A percentile compares a stretch with the other conserved stretches of the same genome.
Evolutionary conservation across 176 grass and related monocot genomes (phyloP).

Genomic region (Paspalum notatum): DNA sequence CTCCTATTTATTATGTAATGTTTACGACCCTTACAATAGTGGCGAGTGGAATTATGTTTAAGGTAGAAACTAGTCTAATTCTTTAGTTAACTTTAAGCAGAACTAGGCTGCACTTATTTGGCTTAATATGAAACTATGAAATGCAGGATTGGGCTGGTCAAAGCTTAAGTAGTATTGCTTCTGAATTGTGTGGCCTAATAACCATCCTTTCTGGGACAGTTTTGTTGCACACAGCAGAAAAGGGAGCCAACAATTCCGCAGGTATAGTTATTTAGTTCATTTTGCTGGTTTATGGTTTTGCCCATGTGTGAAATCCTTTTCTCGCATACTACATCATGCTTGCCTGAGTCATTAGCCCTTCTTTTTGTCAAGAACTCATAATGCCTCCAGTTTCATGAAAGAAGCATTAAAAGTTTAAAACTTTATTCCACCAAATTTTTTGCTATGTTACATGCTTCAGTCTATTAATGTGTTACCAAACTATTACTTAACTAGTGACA

Average conservation of each 20-base stretch:
- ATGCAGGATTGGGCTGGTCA: slow-evolving; percentile 87
- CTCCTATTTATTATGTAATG: slow-evolving; percentile 95
- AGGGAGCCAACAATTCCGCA: slow-evolving; percentile 61
- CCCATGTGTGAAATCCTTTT: neutral
- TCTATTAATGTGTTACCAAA: neutral
- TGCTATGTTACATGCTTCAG: neutral
- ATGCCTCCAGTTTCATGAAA: neutral
- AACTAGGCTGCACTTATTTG: slow-evolving; percentile 15
- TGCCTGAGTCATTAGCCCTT: neutral
- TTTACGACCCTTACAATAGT: slow-evolving; percentile 93
- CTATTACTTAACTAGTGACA: neutral
- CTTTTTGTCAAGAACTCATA: neutral
- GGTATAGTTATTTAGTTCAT: slow-evolving; percentile 32
- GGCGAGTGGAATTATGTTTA: slow-evolving; percentile 97
- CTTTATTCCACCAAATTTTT: neutral
- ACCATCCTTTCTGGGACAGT: slow-evolving; percentile 91
- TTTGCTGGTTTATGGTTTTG: neutral
- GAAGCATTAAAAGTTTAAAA: neutral
- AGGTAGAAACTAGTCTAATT: slow-evolving; percentile 50
- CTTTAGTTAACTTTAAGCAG: slow-evolving; percentile 8
- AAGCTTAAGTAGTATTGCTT: slow-evolving; percentile 75
- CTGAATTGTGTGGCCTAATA: slow-evolving; percentile 89
- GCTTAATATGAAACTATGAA: slow-evolving; percentile 27
- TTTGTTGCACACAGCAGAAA: slow-evolving; percentile 78
- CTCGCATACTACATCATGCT: neutral